These are phyloP conservation scores for Hypoxylon sp. DNA, from an alignment of 2,329 filamentous ascomycete species.

Conservation along the genomic window DNA sequence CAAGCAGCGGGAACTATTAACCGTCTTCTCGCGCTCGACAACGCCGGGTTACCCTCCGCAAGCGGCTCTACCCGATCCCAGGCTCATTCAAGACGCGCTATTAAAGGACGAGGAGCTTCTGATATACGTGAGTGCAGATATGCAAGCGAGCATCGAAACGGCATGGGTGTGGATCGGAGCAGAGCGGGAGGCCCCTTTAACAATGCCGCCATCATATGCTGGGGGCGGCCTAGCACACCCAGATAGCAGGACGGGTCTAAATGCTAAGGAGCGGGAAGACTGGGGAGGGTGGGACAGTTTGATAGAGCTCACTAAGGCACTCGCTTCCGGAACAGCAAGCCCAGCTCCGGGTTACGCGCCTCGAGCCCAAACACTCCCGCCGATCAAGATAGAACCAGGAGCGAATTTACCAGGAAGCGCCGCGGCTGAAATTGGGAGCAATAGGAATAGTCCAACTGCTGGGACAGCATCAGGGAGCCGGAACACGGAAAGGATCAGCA, in stretches of 20 bases:
- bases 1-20: conserved; percentile 65
- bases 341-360: conserved; percentile 49
- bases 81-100: conserved; percentile 57
- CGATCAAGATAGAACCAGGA: conserved; percentile 55
- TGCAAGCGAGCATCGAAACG: conserved; percentile 82
- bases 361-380: conserved; percentile 52
- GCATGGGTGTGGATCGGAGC: conserved; percentile 86
- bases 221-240: conserved; percentile 61
- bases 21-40: conserved; percentile 51
- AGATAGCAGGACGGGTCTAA: conserved; percentile 67
- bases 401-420: conserved; percentile 46
- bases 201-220: conserved; percentile 48
- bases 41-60: conserved; percentile 49
- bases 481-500: conserved; percentile 62
- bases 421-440: conserved; percentile 46
- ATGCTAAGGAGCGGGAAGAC: conserved; percentile 71
- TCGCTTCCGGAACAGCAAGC: conserved; percentile 60
- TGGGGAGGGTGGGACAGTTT: conserved; percentile 88
- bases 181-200: conserved; percentile 62
- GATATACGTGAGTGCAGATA: conserved; percentile 86
- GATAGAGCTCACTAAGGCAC: conserved; percentile 72
- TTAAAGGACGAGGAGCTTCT: conserved; percentile 86
- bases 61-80: conserved; percentile 42
- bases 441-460: conserved; percentile 55
- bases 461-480: conserved; percentile 53